Evolutionary conservation across 2,329 filamentous ascomycete species (phyloP), one percentile per base, ranked within the genome.

Genomic region (Arthrobotrys musiformis): DNA sequence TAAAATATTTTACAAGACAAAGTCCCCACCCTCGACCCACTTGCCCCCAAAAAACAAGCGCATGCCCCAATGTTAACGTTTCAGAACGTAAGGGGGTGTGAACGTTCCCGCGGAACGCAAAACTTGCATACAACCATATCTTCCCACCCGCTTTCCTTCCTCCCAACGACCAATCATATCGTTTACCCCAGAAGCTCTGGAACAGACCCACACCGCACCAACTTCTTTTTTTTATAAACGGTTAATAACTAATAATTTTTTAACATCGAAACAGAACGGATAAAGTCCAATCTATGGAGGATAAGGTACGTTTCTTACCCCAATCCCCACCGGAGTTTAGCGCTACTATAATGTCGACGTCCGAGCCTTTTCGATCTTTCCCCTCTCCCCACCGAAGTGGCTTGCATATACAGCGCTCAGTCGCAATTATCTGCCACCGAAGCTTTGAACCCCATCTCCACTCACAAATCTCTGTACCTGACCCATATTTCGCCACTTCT

Each of bases 241-340:
- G n/a, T n/a, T n/a, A n/a, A n/a, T n/a, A n/a, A n/a, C n/a, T n/a
- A n/a, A n/a, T n/a, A 50, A 48, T n/a, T 37, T 67, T 56, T 44
- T 61, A 58, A 58, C n/a, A n/a, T n/a, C n/a, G n/a, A n/a, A n/a
- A n/a, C 54, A 78, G 74, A 62, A 78, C 74, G 62, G 74, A 78
- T 78, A 78, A 78, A 73, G 22, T 73, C 56, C 74, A 78, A 42
- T 63, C 68, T 24, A 78, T 78, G 35, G 74, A 72, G 42, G 74
- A 78, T 64, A 78, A 78, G 68, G 74, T 78, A 68, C 67, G 74
- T 68, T 62, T 58, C 11, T n/a, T 28, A 35, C 8, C 11, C 3
- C 24, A 46, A 46, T 7, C 19, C 7, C 19, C 17, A 42, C 15
- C 24, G 35, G 9, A 7, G 50, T 37, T 54, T 56, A 56, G 50